Conservation (phyloP, 768 basidiomycete genomes). For the Lactarius deliciosus region DNA sequence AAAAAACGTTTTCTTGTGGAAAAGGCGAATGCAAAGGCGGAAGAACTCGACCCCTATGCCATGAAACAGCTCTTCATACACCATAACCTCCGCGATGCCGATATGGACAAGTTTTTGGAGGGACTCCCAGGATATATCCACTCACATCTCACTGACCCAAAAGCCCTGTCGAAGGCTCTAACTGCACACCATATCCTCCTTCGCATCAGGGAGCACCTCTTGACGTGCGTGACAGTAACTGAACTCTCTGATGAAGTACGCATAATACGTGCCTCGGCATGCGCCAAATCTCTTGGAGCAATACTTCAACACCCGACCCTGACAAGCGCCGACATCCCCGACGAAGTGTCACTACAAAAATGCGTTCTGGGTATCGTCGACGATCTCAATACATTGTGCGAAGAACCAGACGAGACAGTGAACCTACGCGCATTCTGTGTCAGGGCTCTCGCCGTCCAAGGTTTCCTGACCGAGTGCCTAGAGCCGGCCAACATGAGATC, state of each 20-base stretch:
- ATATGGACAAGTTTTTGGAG: conserved; percentile 19
- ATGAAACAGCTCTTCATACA: conserved; percentile 14
- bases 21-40: background rate
- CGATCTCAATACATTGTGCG: background rate
- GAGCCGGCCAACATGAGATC: background rate
- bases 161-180: background rate
- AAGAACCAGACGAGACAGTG: background rate
- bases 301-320: background rate
- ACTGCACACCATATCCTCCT: background rate
- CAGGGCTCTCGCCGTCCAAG: conserved; percentile 7
- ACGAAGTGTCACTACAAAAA: no score
- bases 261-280: background rate
- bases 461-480: background rate
- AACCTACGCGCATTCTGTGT: conserved; percentile 14
- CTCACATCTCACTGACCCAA: background rate
- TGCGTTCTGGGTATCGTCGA: background rate
- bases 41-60: conserved; percentile 8
- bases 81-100: conserved; percentile 9
- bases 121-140: conserved; percentile 16
- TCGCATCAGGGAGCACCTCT: conserved; percentile 17
- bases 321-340: no score
- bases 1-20: background rate
- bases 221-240: conserved; percentile 7
- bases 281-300: conserved; percentile 7
- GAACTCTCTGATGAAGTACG: conserved; percentile 14